These are phyloP conservation scores for Favolaschia claudopus DNA, from an alignment of 768 basidiomycete species.

Conservation along the genomic window DNA sequence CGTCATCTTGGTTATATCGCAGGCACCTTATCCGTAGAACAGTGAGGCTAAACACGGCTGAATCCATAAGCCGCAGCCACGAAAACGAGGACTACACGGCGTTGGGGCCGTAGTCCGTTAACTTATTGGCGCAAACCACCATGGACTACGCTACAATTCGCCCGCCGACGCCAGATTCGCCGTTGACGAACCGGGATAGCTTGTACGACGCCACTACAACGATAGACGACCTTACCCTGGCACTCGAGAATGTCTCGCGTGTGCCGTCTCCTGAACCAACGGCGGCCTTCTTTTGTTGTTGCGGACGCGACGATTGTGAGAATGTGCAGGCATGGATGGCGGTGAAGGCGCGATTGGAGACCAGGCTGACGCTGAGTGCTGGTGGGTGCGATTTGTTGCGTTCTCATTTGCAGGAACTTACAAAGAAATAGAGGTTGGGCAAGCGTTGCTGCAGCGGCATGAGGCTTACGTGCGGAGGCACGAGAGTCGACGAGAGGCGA, in stretches of 20 bases:
- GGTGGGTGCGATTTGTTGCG: constrained; percentile 52
- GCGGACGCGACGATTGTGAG: constrained; percentile 70
- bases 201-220: constrained; percentile 63
- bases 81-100: background rate
- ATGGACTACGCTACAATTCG: constrained; percentile 29
- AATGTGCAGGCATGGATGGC: constrained; percentile 67
- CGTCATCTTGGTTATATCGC: too few species aligned
- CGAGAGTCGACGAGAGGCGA: constrained; percentile 43
- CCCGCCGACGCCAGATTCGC: constrained; percentile 58
- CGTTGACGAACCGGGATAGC: constrained; percentile 50
- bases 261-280: constrained; percentile 77
- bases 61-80: too few species aligned
- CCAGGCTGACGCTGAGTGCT: constrained; percentile 81
- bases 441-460: constrained; percentile 85
- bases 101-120: background rate
- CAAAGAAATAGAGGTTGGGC: constrained; percentile 75
- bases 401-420: constrained; percentile 8
- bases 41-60: too few species aligned
- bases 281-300: constrained; percentile 64
- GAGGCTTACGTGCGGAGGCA: constrained; percentile 84
- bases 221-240: constrained; percentile 82
- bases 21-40: too few species aligned
- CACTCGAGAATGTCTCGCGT: constrained; percentile 75
- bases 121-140: background rate
- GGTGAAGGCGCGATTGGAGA: constrained; percentile 76